Percentiles rank a stretch among this genome's conserved stretches.
Evolutionary conservation across 768 basidiomycete genomes (phyloP).

Genomic region (Porphyrellus cyaneotinctus): DNA sequence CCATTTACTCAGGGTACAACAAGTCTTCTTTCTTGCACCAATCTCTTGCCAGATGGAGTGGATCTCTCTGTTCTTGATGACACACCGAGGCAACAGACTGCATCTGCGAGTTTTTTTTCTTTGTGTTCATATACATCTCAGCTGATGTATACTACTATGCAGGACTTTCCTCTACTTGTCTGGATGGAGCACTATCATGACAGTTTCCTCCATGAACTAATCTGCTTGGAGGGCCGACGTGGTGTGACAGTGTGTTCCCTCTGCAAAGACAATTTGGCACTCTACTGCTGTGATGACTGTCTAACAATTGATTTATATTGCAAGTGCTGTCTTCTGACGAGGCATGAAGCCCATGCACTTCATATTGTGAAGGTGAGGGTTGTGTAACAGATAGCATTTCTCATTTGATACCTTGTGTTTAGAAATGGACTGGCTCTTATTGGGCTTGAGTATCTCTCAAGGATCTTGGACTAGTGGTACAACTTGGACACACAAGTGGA

Average conservation of each 20-base stretch:
- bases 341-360: not conserved
- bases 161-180: not conserved
- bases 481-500: not conserved
- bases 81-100: too few species aligned
- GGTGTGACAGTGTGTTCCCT: not conserved
- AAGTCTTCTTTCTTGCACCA: too few species aligned
- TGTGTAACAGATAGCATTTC: too few species aligned
- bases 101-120: not conserved
- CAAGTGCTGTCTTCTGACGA: not conserved
- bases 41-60: too few species aligned
- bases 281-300: not conserved
- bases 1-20: too few species aligned
- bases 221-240: not conserved
- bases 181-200: not conserved
- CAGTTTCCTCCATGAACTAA: not conserved
- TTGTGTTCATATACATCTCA: not conserved
- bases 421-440: not conserved
- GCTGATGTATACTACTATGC: not conserved
- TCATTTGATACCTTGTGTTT: not conserved
- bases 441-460: not conserved
- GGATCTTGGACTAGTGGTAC: not conserved
- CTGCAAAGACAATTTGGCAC: not conserved
- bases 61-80: too few species aligned
- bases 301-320: not conserved
- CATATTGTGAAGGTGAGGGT: not conserved